phyloP scores from a whole-genome alignment of 2,329 filamentous ascomycete species.

The Apiospora phragmitis region DNA sequence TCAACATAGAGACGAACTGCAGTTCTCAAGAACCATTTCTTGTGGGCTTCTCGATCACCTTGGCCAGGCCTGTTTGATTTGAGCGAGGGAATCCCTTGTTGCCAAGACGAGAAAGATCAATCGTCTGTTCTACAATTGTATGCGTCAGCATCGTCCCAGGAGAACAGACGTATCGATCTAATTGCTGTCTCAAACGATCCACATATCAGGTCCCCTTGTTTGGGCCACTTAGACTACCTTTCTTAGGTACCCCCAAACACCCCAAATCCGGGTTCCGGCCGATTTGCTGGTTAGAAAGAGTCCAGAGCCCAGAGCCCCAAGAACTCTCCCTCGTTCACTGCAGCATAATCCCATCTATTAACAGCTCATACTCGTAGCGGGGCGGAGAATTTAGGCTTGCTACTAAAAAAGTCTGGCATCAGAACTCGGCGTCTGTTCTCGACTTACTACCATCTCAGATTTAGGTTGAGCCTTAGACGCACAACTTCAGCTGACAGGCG shows the following conservation, averaged over 20 bases:
- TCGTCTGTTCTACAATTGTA: neutral
- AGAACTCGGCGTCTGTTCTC: slow-evolving; percentile 5
- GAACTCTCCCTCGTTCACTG: neutral
- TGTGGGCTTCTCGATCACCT: neutral
- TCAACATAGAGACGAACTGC: slow-evolving; percentile 1
- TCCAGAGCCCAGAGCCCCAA: neutral
- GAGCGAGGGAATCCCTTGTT: neutral
- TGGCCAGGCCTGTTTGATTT: neutral
- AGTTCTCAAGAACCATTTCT: neutral
- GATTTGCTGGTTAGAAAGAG: neutral
- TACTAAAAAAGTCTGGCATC: neutral
- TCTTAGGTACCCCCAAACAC: neutral
- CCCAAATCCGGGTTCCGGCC: neutral
- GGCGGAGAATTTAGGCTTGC: slow-evolving; percentile 8
- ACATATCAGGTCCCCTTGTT: slow-evolving; percentile 1
- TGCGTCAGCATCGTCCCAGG: neutral
- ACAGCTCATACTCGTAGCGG: neutral
- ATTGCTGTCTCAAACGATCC: slow-evolving; percentile 7
- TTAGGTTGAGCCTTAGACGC: slow-evolving; percentile 6
- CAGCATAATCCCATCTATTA: slow-evolving; percentile 7
- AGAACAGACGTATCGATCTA: neutral
- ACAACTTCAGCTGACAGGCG: slow-evolving; percentile 5
- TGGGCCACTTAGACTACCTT: neutral
- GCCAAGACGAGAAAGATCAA: neutral
- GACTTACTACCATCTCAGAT: slow-evolving; percentile 7